Percentiles rank a stretch among this genome's conserved stretches.
These are phyloP conservation scores for Haplosporangium gracile DNA, from an alignment of 192 early-diverging fungal genomes.

Conservation along the genomic window DNA sequence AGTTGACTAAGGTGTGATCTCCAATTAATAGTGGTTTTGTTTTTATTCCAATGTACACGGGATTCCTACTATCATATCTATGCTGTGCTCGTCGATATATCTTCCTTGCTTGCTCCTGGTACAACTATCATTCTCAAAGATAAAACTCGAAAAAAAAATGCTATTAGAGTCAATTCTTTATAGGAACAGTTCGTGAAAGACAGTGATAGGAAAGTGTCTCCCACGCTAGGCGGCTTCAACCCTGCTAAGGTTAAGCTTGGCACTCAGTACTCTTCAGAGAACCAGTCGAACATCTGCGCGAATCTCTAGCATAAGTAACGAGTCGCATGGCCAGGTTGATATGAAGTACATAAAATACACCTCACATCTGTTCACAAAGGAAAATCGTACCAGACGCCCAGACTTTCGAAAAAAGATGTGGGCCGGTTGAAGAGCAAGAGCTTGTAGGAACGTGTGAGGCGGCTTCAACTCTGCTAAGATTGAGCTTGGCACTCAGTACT, in stretches of 20 bases:
- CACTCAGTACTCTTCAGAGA: too few relatives aligned
- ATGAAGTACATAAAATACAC: too few relatives aligned
- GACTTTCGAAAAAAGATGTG: neutral
- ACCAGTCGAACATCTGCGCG: too few relatives aligned
- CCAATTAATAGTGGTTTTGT: too few relatives aligned
- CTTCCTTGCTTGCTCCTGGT: neutral
- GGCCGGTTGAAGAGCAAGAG: neutral
- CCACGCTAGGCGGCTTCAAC: slow-evolving; percentile 5
- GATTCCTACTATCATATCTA: neutral
- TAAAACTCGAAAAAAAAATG: neutral
- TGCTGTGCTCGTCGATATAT: neutral
- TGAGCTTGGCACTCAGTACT: neutral
- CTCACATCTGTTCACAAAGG: neutral
- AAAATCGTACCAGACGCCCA: neutral
- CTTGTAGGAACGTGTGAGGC: neutral
- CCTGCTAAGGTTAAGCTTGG: neutral
- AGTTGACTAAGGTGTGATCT: too few relatives aligned
- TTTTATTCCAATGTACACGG: too few relatives aligned
- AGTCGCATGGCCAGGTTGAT: too few relatives aligned
- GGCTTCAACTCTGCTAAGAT: neutral
- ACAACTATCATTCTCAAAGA: neutral
- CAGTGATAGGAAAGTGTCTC: neutral
- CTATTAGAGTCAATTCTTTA: neutral
- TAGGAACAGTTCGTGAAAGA: neutral
- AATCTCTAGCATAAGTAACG: too few relatives aligned